A percentile compares a stretch with the other conserved stretches of the same genome.
These are phyloP conservation scores for Plantago ovata DNA, from an alignment of 257 asterid genomes.

Conservation along the genomic window DNA sequence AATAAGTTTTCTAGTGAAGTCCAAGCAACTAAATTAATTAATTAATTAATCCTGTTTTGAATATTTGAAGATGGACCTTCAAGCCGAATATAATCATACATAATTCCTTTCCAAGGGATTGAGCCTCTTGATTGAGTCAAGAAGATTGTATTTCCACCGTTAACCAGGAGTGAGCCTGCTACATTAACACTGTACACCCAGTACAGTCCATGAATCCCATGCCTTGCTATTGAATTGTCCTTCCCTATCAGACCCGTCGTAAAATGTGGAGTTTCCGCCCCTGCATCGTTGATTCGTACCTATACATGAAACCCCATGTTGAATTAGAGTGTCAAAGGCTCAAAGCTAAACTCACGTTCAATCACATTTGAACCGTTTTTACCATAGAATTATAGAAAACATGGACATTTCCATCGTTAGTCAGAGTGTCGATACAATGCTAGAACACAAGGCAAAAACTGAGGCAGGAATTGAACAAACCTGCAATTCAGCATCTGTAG, in stretches of 20 bases:
- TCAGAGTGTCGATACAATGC: not conserved
- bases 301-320: conserved; percentile 9
- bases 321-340: too few species aligned
- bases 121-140: conserved; percentile 51
- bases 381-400: too few species aligned
- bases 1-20: too few species aligned
- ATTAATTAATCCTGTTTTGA: not conserved
- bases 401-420: too few species aligned
- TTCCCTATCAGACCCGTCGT: conserved; percentile 58
- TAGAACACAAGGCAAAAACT: too few species aligned
- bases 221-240: conserved; percentile 83
- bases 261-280: conserved; percentile 28
- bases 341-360: not conserved
- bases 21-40: too few species aligned
- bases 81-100: conserved; percentile 80
- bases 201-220: conserved; percentile 78
- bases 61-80: conserved; percentile 49
- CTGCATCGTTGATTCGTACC: conserved; percentile 48
- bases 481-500: conserved; percentile 66
- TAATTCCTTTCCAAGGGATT: conserved; percentile 49
- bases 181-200: conserved; percentile 45
- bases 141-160: conserved; percentile 37
- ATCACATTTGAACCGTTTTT: not conserved
- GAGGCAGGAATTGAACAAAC: too few species aligned
- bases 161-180: conserved; percentile 32